A percentile compares a stretch with the other conserved stretches of the same genome.
These are phyloP conservation scores for Talaromyces marneffei DNA, from an alignment of 2,329 filamentous ascomycete species.

Conservation along the genomic window DNA sequence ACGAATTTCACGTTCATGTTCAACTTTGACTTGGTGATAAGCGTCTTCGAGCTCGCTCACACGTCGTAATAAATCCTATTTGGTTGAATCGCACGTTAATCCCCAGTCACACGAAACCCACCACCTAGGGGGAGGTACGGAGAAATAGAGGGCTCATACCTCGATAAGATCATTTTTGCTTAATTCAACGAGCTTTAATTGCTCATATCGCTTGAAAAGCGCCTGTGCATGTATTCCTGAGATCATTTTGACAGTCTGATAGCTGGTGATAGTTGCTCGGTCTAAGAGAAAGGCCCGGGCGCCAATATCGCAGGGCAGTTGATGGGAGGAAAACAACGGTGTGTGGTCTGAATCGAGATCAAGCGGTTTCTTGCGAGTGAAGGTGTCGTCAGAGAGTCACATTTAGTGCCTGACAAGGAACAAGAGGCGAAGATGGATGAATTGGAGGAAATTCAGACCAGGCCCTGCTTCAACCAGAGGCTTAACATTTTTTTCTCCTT, in stretches of 20 bases:
- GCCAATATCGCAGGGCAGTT: constrained; percentile 4
- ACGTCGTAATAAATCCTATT: constrained; percentile 42
- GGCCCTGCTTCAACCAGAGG: constrained; percentile 6
- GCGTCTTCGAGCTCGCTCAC: constrained; percentile 40
- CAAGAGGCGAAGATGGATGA: background rate
- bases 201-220: constrained; percentile 40
- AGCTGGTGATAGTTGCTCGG: constrained; percentile 4
- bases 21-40: constrained; percentile 40
- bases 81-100: constrained; percentile 17
- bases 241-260: constrained; percentile 14
- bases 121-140: constrained; percentile 1
- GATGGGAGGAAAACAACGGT: constrained; percentile 2
- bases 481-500: constrained; percentile 14
- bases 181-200: constrained; percentile 40
- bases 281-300: constrained; percentile 7
- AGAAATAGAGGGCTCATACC: constrained; percentile 25
- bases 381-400: constrained; percentile 2
- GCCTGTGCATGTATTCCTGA: constrained; percentile 28
- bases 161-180: constrained; percentile 46
- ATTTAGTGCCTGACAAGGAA: background rate
- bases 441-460: constrained; percentile 6
- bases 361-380: background rate
- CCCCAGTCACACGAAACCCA: background rate
- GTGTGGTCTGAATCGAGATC: background rate
- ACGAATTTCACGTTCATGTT: constrained; percentile 43